Percentiles rank a stretch among this genome's conserved stretches.
Conservation (phyloP, 1,284 basidiomycete genomes). For the Neotropicomus parvogracilis region DNA sequence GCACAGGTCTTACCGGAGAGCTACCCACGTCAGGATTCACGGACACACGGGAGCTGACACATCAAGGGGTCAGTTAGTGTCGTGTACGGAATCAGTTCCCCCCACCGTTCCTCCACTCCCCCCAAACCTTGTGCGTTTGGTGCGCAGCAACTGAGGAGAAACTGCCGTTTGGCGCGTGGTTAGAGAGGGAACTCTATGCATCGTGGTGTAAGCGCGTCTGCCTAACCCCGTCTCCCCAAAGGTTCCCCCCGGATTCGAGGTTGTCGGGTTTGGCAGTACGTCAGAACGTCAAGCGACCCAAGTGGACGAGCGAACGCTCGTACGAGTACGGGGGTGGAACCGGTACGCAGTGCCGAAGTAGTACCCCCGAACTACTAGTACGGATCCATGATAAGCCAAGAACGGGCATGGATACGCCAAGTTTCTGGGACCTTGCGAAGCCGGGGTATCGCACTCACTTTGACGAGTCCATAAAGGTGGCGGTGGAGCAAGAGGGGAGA, state of each 20-base stretch:
- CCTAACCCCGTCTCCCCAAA: background rate
- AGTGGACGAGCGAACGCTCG: background rate
- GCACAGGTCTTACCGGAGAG: slow-evolving; percentile 8
- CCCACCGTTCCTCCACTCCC: background rate
- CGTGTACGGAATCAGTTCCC: slow-evolving; percentile 19
- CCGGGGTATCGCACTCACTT: slow-evolving; percentile 7
- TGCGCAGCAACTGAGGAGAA: background rate
- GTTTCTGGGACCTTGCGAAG: slow-evolving; percentile 10
- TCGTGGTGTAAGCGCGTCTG: slow-evolving; percentile 8
- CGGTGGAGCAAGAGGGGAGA: slow-evolving; percentile 3
- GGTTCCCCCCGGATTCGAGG: background rate
- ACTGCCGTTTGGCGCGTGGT: slow-evolving; percentile 9
- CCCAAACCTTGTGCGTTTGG: background rate
- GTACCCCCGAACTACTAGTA: slow-evolving; percentile 2
- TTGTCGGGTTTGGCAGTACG: slow-evolving; percentile 6
- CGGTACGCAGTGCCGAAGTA: too few relatives aligned
- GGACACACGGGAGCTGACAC: slow-evolving; percentile 14
- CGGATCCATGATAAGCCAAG: slow-evolving; percentile 11
- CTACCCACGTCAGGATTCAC: slow-evolving; percentile 12
- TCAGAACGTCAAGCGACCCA: slow-evolving; percentile 1
- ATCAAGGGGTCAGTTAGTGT: slow-evolving; percentile 11
- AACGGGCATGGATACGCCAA: slow-evolving; percentile 12
- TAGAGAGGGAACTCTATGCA: slow-evolving; percentile 13
- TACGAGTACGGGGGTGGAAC: too few relatives aligned
- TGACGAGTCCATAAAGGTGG: slow-evolving; percentile 1